A percentile compares a stretch with the other conserved stretches of the same genome.
Evolutionary conservation across 2,329 filamentous ascomycete species (phyloP).

Genomic region (Monosporascus ibericus): DNA sequence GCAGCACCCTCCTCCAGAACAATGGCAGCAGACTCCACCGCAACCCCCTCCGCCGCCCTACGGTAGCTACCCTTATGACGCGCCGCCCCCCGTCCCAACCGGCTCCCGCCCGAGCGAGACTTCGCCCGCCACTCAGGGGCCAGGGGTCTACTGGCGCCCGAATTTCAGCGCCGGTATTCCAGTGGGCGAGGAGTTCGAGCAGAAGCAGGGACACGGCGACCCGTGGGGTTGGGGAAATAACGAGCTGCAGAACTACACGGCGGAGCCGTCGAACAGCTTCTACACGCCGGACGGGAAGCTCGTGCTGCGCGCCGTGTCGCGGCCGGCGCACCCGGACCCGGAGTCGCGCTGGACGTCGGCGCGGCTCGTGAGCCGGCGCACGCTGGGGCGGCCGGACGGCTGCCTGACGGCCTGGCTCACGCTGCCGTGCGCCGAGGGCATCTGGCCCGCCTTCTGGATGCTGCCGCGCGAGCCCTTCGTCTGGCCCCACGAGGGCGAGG

Average conservation of each 20-base stretch:
- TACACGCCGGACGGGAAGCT: constrained; percentile 45
- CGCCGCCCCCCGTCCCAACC: constrained; percentile 14
- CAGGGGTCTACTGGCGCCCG: constrained; percentile 44
- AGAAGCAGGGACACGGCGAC: constrained; percentile 45
- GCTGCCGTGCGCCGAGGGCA: constrained; percentile 47
- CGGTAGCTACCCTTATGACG: constrained; percentile 8
- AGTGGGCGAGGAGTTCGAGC: constrained; percentile 45
- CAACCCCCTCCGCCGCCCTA: constrained; percentile 10
- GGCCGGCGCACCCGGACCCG: constrained; percentile 23
- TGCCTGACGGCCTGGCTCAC: constrained; percentile 45
- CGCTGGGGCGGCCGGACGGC: constrained; percentile 43
- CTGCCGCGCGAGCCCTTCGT: constrained; percentile 50
- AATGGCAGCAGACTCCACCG: constrained; percentile 7
- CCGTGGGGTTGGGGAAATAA: constrained; percentile 58
- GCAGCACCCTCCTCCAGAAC: constrained; percentile 5
- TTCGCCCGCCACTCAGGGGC: background rate
- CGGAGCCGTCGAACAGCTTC: constrained; percentile 44
- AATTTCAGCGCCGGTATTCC: constrained; percentile 40
- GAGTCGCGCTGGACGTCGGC: constrained; percentile 47
- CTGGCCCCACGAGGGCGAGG: constrained; percentile 54
- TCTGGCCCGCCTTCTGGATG: constrained; percentile 60
- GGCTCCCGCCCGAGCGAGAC: constrained; percentile 10
- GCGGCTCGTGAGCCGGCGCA: constrained; percentile 46
- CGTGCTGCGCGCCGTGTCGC: constrained; percentile 45
- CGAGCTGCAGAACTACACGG: constrained; percentile 52